Evolutionary conservation across 2,329 filamentous ascomycete genomes (phyloP).

Genomic region (Plectosphaerella sp.): DNA sequence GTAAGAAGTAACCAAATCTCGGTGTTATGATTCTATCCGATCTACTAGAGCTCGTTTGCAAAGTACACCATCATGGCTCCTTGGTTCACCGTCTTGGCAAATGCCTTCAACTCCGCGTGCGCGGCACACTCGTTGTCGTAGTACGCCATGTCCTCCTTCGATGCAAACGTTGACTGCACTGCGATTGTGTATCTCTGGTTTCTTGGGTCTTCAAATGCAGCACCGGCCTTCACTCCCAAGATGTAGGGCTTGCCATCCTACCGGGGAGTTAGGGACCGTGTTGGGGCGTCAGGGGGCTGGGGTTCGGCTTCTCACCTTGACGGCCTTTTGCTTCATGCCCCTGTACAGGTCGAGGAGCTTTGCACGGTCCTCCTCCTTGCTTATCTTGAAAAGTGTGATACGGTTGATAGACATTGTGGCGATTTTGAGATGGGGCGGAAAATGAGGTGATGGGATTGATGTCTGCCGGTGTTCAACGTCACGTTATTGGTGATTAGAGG

Average conservation of each 20-base stretch:
- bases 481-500: too few species aligned
- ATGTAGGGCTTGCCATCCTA: constrained; percentile 62
- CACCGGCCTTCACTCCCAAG: constrained; percentile 40
- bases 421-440: neutral
- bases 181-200: constrained; percentile 55
- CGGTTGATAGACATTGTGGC: constrained; percentile 15
- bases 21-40: neutral
- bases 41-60: constrained; percentile 9
- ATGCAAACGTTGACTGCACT: constrained; percentile 51
- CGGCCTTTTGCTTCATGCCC: constrained; percentile 22
- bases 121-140: constrained; percentile 46
- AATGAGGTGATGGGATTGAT: too few species aligned
- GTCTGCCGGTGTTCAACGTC: too few species aligned
- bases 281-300: neutral
- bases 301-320: constrained; percentile 19
- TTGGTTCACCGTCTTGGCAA: constrained; percentile 24
- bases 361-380: constrained; percentile 22
- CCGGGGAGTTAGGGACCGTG: neutral
- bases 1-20: neutral
- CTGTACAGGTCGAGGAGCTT: constrained; percentile 24
- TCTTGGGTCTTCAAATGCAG: constrained; percentile 46
- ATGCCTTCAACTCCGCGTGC: constrained; percentile 22
- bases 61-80: constrained; percentile 51
- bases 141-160: constrained; percentile 54
- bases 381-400: constrained; percentile 34